These are phyloP conservation scores for Bipolaris sorokiniana DNA, from an alignment of 2,329 filamentous ascomycete species.

Conservation along the genomic window DNA sequence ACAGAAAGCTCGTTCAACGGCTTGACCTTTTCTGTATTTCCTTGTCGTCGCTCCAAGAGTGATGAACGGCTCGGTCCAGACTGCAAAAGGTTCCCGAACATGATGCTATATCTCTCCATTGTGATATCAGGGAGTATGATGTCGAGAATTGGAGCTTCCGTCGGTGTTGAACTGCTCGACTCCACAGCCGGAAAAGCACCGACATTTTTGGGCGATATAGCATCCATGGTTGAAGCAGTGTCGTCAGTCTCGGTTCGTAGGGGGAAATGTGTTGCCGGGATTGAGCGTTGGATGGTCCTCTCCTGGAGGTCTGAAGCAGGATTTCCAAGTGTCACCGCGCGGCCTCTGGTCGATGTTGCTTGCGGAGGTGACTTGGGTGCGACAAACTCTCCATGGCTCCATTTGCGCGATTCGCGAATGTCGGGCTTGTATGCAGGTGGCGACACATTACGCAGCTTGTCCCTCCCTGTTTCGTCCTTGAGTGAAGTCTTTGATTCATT, in stretches of 20 bases:
- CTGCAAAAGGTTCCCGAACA: slow-evolving; percentile 81
- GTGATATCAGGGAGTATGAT: slow-evolving; percentile 80
- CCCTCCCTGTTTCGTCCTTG: slow-evolving; percentile 25
- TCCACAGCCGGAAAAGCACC: slow-evolving; percentile 13
- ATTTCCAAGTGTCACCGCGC: slow-evolving; percentile 28
- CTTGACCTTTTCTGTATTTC: slow-evolving; percentile 43
- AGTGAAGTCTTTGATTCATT: slow-evolving; percentile 23
- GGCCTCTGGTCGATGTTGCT: slow-evolving; percentile 18
- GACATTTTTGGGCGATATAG: slow-evolving; percentile 22
- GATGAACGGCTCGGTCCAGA: slow-evolving; percentile 33
- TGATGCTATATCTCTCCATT: slow-evolving; percentile 90
- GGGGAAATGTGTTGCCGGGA: slow-evolving; percentile 28
- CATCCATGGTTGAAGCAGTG: slow-evolving; percentile 26
- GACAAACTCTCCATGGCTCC: slow-evolving; percentile 22
- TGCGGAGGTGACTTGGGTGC: slow-evolving; percentile 19
- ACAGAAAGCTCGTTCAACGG: slow-evolving; percentile 40
- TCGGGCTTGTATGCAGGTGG: slow-evolving; percentile 41
- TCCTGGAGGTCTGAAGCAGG: slow-evolving; percentile 23
- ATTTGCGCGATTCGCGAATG: slow-evolving; percentile 40
- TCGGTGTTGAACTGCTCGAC: background rate
- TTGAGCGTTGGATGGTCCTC: slow-evolving; percentile 20
- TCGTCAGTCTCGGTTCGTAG: slow-evolving; percentile 14
- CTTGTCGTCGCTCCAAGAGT: slow-evolving; percentile 45
- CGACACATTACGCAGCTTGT: slow-evolving; percentile 25
- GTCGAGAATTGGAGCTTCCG: slow-evolving; percentile 59